Evolutionary conservation across 768 basidiomycete genomes (phyloP).

Genomic region (Trametopsis cervina): DNA sequence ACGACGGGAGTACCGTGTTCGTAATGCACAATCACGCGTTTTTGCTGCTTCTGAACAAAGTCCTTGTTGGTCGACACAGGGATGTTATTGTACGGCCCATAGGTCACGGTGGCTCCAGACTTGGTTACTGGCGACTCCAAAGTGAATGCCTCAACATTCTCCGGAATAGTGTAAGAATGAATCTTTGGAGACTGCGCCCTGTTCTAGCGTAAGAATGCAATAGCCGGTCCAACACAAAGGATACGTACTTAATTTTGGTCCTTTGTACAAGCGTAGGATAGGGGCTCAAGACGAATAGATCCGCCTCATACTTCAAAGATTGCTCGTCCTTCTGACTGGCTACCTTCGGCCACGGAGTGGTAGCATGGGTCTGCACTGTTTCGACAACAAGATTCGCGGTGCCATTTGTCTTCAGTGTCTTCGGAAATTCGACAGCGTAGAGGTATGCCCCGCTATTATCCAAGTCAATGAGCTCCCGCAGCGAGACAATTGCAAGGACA

Average conservation of each 20-base stretch:
- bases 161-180: conserved; percentile 64
- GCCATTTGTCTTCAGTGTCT: conserved; percentile 46
- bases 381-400: conserved; percentile 75
- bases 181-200: conserved; percentile 72
- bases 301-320: conserved; percentile 67
- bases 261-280: conserved; percentile 78
- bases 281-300: conserved; percentile 78
- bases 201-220: not conserved
- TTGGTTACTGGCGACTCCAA: conserved; percentile 58
- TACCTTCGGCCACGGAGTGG: conserved; percentile 65
- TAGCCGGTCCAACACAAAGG: not conserved
- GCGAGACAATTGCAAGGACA: not conserved
- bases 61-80: conserved; percentile 50
- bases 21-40: conserved; percentile 71
- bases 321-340: conserved; percentile 76
- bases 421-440: conserved; percentile 60
- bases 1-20: conserved; percentile 75
- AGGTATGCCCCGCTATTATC: conserved; percentile 36
- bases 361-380: conserved; percentile 71
- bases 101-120: conserved; percentile 75
- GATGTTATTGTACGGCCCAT: conserved; percentile 81
- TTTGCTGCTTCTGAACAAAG: conserved; percentile 58
- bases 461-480: not conserved
- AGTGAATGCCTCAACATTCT: conserved; percentile 51
- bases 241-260: conserved; percentile 75